These are phyloP conservation scores for Annulohypoxylon moriforme DNA, from an alignment of 495 filamentous ascomycete genomes.

Conservation along the genomic window DNA sequence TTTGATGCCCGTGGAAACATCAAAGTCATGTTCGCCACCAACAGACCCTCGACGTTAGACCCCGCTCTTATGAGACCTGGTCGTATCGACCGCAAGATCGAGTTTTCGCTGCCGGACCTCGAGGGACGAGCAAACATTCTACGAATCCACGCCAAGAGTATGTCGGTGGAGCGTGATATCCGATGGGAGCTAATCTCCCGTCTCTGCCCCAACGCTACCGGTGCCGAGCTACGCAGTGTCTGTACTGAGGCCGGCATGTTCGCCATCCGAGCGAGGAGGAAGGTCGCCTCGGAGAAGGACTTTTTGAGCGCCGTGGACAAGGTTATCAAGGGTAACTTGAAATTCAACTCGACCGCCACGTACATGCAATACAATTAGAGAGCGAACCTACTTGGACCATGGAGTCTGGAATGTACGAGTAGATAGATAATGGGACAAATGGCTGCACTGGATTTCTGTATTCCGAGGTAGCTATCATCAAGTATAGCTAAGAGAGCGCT, in stretches of 20 bases:
- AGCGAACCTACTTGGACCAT: background rate
- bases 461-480: background rate
- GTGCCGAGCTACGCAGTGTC: constrained; percentile 92
- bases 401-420: constrained; percentile 37
- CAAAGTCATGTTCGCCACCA: constrained; percentile 99
- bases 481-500: constrained; percentile 19
- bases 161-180: constrained; percentile 98
- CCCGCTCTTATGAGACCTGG: constrained; percentile 97
- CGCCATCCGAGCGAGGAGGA: constrained; percentile 93
- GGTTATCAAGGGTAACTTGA: constrained; percentile 98
- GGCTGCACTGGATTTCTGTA: constrained; percentile 15
- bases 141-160: constrained; percentile 98
- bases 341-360: constrained; percentile 98
- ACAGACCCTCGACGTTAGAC: constrained; percentile 94
- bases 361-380: constrained; percentile 98
- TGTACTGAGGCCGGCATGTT: constrained; percentile 99
- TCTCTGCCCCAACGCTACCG: constrained; percentile 95
- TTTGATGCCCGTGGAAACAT: constrained; percentile 98
- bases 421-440: constrained; percentile 39
- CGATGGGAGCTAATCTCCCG: constrained; percentile 98
- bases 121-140: constrained; percentile 98
- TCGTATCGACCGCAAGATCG: constrained; percentile 98
- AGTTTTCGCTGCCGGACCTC: constrained; percentile 95
- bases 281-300: constrained; percentile 99
- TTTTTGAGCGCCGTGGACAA: constrained; percentile 98